Percentiles rank a stretch among this genome's conserved stretches.
These are phyloP conservation scores for Nowakowskiella sp. DNA, from an alignment of 192 early-diverging fungal genomes.

Conservation along the genomic window DNA sequence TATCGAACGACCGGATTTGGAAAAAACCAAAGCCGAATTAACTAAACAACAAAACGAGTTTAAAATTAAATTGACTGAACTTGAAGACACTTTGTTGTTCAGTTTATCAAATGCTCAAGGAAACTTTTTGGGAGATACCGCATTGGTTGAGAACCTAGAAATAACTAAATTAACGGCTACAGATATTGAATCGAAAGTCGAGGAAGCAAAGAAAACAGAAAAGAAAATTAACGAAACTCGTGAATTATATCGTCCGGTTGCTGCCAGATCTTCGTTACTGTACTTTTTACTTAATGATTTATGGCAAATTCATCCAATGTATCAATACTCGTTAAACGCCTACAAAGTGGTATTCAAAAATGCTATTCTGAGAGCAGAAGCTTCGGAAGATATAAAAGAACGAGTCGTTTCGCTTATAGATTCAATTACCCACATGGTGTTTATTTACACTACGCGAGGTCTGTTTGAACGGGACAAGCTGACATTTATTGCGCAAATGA, in stretches of 20 bases:
- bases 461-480: conserved; percentile 60
- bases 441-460: conserved; percentile 54
- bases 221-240: conserved; percentile 63
- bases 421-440: conserved; percentile 56
- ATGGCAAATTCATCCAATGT: conserved; percentile 64
- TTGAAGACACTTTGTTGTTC: conserved; percentile 54
- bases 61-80: conserved; percentile 54
- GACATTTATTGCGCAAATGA: conserved; percentile 57
- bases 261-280: conserved; percentile 51
- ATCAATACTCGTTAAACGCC: conserved; percentile 61
- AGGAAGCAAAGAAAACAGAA: conserved; percentile 57
- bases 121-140: conserved; percentile 59
- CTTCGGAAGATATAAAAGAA: conserved; percentile 56
- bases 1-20: conserved; percentile 57
- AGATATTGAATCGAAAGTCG: conserved; percentile 57
- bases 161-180: conserved; percentile 55
- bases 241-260: conserved; percentile 57
- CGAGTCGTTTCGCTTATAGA: conserved; percentile 47
- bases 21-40: conserved; percentile 53
- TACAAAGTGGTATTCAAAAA: conserved; percentile 63
- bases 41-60: conserved; percentile 66
- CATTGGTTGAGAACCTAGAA: conserved; percentile 57
- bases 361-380: conserved; percentile 47
- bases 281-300: conserved; percentile 60
- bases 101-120: conserved; percentile 53